phyloP scores from a whole-genome alignment of 805 yeast species.

The Naumovozyma baii region DNA sequence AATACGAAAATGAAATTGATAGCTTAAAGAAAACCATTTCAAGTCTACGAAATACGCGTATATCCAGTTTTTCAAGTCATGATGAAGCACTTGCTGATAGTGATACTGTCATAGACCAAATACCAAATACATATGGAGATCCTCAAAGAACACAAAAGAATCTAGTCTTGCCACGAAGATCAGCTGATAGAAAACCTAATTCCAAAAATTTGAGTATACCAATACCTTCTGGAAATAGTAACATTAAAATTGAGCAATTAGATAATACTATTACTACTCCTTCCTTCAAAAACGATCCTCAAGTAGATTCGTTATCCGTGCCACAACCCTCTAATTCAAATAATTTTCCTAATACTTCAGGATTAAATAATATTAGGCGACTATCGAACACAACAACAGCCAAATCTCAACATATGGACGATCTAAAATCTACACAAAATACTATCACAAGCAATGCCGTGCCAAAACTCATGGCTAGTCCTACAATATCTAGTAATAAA shows the following conservation, averaged over 20 bases:
- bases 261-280: too few species aligned
- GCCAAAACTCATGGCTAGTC: background rate
- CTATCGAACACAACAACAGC: too few species aligned
- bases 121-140: background rate
- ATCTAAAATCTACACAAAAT: background rate
- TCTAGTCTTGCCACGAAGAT: constrained; percentile 32
- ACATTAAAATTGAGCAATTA: background rate
- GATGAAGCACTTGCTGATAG: constrained; percentile 1
- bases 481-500: background rate
- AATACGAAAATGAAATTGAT: constrained; percentile 19
- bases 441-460: background rate
- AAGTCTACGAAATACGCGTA: constrained; percentile 6
- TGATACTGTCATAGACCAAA: constrained; percentile 6
- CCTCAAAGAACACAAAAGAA: constrained; percentile 4
- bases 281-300: too few species aligned
- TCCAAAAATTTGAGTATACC: constrained; percentile 13
- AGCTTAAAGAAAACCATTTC: constrained; percentile 10
- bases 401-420: too few species aligned
- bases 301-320: too few species aligned
- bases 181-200: constrained; percentile 29
- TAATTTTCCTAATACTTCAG: too few species aligned
- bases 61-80: background rate
- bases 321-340: too few species aligned
- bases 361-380: too few species aligned
- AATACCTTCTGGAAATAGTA: constrained; percentile 1